Conservation (phyloP, 1,284 basidiomycete species). For the Cryptococcus depauperatus region DNA sequence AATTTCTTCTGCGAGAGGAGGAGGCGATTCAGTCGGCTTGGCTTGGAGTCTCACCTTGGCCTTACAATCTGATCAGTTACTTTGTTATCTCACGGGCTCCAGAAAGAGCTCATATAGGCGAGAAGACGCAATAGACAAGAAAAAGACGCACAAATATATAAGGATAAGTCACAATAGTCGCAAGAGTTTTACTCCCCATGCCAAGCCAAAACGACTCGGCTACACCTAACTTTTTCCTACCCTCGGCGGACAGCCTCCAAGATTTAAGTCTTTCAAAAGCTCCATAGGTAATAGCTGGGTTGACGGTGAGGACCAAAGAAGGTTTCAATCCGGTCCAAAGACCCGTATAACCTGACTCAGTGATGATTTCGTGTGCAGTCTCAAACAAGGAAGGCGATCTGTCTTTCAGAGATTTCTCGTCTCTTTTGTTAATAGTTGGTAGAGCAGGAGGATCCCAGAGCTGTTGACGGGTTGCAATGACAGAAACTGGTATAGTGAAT, state of each 20-base stretch:
- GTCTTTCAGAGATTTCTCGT: neutral
- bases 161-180: conserved; percentile 69
- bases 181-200: conserved; percentile 90
- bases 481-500: conserved; percentile 95
- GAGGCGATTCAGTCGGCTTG: conserved; percentile 18
- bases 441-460: conserved; percentile 50
- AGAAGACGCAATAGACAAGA: neutral
- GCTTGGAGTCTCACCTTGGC: conserved; percentile 97
- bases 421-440: neutral
- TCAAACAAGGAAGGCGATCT: conserved; percentile 46
- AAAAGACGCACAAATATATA: conserved; percentile 40
- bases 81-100: neutral
- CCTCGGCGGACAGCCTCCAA: conserved; percentile 21
- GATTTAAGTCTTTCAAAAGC: conserved; percentile 84
- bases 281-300: conserved; percentile 98
- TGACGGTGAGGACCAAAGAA: conserved; percentile 84
- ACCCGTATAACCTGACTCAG: conserved; percentile 84
- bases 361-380: conserved; percentile 77
- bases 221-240: conserved; percentile 47
- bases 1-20: conserved; percentile 1
- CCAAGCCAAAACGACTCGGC: conserved; percentile 78
- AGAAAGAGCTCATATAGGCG: neutral
- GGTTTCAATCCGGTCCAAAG: conserved; percentile 93
- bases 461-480: conserved; percentile 97
- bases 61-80: conserved; percentile 31